phyloP scores from a whole-genome alignment of 352 stramenopile species.

The Pythium dissotocum region DNA sequence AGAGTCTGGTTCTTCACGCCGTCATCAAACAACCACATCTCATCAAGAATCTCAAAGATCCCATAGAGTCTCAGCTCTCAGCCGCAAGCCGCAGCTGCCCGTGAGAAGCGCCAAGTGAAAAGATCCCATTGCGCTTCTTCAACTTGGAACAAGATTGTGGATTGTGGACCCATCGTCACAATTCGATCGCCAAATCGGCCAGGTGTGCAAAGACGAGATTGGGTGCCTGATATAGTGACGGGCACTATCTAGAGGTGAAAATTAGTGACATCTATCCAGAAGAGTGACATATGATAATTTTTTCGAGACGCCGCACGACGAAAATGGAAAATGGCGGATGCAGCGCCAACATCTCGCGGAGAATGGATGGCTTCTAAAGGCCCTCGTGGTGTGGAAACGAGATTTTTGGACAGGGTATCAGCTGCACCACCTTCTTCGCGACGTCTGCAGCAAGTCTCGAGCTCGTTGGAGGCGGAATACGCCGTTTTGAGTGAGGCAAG shows the following conservation, averaged over 20 bases:
- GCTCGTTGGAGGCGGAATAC: conserved; percentile 48
- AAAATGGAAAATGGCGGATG: not conserved
- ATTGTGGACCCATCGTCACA: not conserved
- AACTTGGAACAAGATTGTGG: not conserved
- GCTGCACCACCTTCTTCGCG: not conserved
- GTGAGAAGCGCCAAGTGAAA: conserved; percentile 1
- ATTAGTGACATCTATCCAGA: not conserved
- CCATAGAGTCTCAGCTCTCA: too few relatives aligned
- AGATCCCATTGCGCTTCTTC: conserved; percentile 6
- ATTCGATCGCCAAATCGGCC: not conserved
- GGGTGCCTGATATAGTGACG: not conserved
- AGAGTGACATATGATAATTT: not conserved
- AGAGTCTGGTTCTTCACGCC: not conserved
- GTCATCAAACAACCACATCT: not conserved
- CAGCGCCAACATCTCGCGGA: not conserved
- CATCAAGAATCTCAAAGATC: not conserved
- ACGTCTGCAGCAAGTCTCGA: conserved; percentile 6
- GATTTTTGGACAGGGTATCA: not conserved
- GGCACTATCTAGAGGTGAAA: not conserved
- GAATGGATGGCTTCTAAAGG: not conserved
- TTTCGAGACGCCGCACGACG: not conserved
- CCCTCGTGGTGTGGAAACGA: not conserved
- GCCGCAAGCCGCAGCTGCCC: not conserved
- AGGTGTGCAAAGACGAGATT: not conserved
- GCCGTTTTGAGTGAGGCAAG: conserved; percentile 56